Conservation (phyloP, 1,284 basidiomycete genomes). For the Pascua sp. region DNA sequence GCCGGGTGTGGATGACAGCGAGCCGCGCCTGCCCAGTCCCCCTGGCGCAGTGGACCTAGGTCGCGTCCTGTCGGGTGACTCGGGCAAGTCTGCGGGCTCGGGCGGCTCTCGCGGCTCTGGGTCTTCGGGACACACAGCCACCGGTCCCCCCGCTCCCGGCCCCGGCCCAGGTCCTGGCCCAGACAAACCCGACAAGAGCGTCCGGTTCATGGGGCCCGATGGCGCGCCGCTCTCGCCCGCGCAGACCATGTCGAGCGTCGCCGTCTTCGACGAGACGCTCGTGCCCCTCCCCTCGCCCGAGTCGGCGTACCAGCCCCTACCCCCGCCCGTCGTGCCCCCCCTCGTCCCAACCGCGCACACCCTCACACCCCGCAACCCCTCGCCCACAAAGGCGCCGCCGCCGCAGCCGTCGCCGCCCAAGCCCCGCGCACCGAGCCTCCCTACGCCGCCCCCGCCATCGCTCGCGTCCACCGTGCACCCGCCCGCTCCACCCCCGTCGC, state of each 20-base stretch:
- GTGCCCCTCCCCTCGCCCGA: constrained; percentile 43
- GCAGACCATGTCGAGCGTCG: constrained; percentile 31
- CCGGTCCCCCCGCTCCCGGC: no score
- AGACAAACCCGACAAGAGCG: constrained; percentile 34
- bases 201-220: constrained; percentile 46
- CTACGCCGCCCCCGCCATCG: neutral
- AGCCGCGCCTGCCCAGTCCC: neutral
- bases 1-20: constrained; percentile 33
- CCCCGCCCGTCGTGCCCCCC: neutral
- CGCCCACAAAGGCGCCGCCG: constrained; percentile 11
- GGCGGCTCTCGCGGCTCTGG: no score
- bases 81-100: no score
- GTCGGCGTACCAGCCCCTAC: neutral
- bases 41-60: no score
- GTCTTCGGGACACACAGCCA: no score
- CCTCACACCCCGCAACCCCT: no score
- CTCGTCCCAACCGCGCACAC: no score
- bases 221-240: constrained; percentile 45
- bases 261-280: constrained; percentile 34
- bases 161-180: no score
- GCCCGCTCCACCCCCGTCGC: neutral
- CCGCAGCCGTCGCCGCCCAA: neutral
- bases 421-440: neutral
- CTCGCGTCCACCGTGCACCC: neutral
- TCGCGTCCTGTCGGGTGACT: no score